These are phyloP conservation scores for Jatropha podagrica DNA, from an alignment of 441 rosid genomes.

Conservation along the genomic window DNA sequence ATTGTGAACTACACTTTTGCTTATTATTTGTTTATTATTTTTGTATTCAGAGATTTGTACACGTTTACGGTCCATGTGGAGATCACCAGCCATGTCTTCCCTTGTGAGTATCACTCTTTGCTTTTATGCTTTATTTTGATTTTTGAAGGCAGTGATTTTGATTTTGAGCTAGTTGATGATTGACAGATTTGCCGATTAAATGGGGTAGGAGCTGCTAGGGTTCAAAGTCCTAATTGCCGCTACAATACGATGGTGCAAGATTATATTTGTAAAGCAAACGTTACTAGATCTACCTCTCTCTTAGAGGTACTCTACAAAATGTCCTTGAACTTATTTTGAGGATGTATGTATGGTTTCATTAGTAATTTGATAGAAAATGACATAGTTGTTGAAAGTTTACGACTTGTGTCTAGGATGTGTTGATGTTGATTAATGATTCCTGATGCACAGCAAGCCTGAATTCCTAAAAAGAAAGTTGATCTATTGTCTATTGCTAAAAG, in stretches of 20 bases:
- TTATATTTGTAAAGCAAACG: slow-evolving; percentile 13
- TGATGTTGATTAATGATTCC: too few relatives aligned
- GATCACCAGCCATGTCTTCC: not conserved
- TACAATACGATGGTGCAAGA: slow-evolving; percentile 21
- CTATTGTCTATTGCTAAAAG: too few relatives aligned
- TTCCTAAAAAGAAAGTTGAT: too few relatives aligned
- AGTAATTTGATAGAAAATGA: too few relatives aligned
- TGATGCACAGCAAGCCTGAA: too few relatives aligned
- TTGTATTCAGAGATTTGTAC: not conserved
- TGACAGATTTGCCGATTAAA: slow-evolving; percentile 21
- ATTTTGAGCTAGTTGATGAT: not conserved
- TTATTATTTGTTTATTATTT: not conserved
- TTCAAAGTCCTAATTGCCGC: slow-evolving; percentile 12
- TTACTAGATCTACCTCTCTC: slow-evolving; percentile 7
- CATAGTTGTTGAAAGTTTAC: too few relatives aligned
- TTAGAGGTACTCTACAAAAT: slow-evolving; percentile 7
- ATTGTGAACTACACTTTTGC: not conserved
- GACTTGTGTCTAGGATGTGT: too few relatives aligned
- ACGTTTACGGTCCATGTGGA: not conserved
- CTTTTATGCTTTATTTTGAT: not conserved
- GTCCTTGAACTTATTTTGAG: too few relatives aligned
- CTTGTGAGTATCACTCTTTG: not conserved
- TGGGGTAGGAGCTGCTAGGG: slow-evolving; percentile 4
- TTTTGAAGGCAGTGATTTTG: not conserved
- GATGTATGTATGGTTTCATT: too few relatives aligned